Conservation (phyloP, 1,139 yeast genomes). For the Arxiozyma slooffiae region DNA sequence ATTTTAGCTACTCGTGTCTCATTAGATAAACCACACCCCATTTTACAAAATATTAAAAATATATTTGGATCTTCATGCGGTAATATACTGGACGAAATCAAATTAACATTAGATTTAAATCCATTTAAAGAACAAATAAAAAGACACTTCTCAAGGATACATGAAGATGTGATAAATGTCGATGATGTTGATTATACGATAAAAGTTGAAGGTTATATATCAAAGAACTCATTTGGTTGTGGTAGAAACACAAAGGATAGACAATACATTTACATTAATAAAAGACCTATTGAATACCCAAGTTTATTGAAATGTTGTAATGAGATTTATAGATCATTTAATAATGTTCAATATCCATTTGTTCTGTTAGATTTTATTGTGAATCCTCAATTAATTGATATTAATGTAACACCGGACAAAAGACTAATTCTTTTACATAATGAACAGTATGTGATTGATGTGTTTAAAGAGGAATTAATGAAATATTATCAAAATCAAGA, state of each 20-base stretch:
- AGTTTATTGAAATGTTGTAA: conserved; percentile 51
- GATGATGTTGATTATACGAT: conserved; percentile 28
- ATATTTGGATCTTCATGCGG: conserved; percentile 62
- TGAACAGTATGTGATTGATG: conserved; percentile 49
- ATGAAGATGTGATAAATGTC: conserved; percentile 10
- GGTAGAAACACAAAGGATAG: conserved; percentile 64
- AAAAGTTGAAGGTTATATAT: conserved; percentile 49
- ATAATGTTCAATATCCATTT: conserved; percentile 64
- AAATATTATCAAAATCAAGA: conserved; percentile 41
- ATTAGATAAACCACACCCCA: conserved; percentile 33
- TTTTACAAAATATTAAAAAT: conserved; percentile 50
- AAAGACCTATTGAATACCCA: conserved; percentile 60
- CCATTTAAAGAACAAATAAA: conserved; percentile 17
- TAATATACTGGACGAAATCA: conserved; percentile 45
- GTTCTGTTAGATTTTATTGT: conserved; percentile 52
- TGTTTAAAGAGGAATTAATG: conserved; percentile 36
- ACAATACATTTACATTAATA: conserved; percentile 64
- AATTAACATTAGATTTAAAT: conserved; percentile 31
- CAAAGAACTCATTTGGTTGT: conserved; percentile 68
- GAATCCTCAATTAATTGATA: conserved; percentile 49
- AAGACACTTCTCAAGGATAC: conserved; percentile 1
- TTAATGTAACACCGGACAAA: conserved; percentile 89
- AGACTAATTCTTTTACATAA: conserved; percentile 59
- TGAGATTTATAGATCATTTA: conserved; percentile 63
- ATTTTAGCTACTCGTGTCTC: conserved; percentile 37